Base-by-base conservation (phyloP, 176 grass and related monocot species). In the Ananas comosus region DNA sequence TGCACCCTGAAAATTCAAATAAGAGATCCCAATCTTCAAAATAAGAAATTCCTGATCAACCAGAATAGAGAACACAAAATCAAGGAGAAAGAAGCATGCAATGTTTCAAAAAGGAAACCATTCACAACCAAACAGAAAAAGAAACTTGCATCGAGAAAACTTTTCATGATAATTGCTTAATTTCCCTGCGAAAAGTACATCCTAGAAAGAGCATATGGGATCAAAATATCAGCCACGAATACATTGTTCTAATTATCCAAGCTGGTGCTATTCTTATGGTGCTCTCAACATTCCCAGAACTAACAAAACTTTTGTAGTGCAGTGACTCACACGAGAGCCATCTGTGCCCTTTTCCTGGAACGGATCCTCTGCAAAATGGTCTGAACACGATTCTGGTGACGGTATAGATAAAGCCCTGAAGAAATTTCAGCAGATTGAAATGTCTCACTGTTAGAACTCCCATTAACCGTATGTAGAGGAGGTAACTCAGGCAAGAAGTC, bases 271-370 rank as follows among this genome's bases (percentile, higher is more conserved):
- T 78, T 64, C 68, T 74, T 50, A 68, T 78, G 67, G 78, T 69
- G 67, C 66, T 74, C 74, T 65, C 17, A 50, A 76, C 78, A 74
- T 72, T 42, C 33, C 82, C 72, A 66, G 58, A 82, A 77, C 68
- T 66, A 54, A 54, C 79, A 79, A 83, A 76, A 66, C 81, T 42
- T 42, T 80, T 78, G 74, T 84, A 87, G 80, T 81, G 68, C 78
- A 77, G 75, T 76, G 86, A 93, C 89, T 99, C 94, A 99, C 94
- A 59, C 76, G 85, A 99, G 94, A 99, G 89, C 80, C 89, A 85
- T 83, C 63, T 99, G 94, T 71, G 89, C 71, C 79, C 83, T 73
- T 81, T 83, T 99, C 70, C 87, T 86, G 5, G 80, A 84, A 54
- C 89, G 94, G 48, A 99, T 99, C 79, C 80, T 93, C 82, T 85